Evolutionary conservation across 305 asterid species (phyloP), one percentile per base, ranked within the genome.

Genomic region (Petunia hybrid): DNA sequence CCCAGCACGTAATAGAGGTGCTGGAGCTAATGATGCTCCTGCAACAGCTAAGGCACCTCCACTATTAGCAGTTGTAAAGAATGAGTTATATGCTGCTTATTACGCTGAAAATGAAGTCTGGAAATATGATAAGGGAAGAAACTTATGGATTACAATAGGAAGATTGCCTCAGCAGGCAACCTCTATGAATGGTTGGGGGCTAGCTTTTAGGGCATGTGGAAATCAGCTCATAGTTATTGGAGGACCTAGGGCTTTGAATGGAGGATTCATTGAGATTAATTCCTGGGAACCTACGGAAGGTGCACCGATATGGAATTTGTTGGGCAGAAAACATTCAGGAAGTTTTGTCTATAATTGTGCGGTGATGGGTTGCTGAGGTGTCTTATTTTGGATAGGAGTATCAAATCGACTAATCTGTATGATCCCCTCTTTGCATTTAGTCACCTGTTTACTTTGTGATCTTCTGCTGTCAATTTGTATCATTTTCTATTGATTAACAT

Each of bases 331-430:
- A 85, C 83, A 89, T 46, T 91, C 91, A 0, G 92, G 93, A 41
- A 90, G 87, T 80, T 95, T 92, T 88, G 99, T 93, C 57, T 93
- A 92, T 87, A 95, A 93, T 86, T 93, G 98, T 77, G 94, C 99
- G 0, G 92, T 93, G 70, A 95, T 95, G 99, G 97, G 99, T 59
- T 95, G 97, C 88, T 94, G 91, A 94, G 53, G 42, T 59, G 60
- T 71, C 80, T 74, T 45, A 6, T 35, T 53, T 40, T 60, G 40
- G 16, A 8, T 35, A 66, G 61, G 69, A 55, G 78, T 36, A 53
- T 43, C 8, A 0, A 38, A 22, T 22, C 31, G 31, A 1, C 31
- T 0, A 74, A 51, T 36, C 38, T 13, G 78, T 74, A 36, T 74
- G 46, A 74, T 74, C 64, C 53, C 63, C 78, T 73, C 63, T 71